phyloP scores from a whole-genome alignment of 371 early-diverging fungal species.

The Apophysomyces elegans region DNA sequence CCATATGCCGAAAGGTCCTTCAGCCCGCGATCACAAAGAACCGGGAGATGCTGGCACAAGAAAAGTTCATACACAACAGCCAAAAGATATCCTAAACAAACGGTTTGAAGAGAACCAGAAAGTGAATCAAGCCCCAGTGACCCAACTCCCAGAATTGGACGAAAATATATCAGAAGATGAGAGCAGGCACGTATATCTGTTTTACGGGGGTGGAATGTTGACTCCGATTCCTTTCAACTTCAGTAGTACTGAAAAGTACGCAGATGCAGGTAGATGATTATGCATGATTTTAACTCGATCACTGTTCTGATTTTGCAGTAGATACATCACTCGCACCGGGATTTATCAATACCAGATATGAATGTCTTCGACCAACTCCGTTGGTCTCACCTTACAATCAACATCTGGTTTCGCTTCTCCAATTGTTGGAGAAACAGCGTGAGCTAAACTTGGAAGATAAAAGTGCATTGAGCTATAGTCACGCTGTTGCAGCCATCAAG shows the following conservation, averaged over 20 bases:
- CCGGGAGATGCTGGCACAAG: background rate
- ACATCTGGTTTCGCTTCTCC: slow-evolving; percentile 38
- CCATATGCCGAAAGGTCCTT: background rate
- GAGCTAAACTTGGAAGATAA: slow-evolving; percentile 38
- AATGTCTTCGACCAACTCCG: slow-evolving; percentile 53
- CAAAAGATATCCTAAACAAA: slow-evolving; percentile 17
- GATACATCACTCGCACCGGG: slow-evolving; percentile 32
- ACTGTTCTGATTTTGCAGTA: background rate
- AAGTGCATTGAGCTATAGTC: slow-evolving; percentile 50
- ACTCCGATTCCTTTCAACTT: background rate
- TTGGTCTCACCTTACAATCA: slow-evolving; percentile 38
- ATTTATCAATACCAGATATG: slow-evolving; percentile 46
- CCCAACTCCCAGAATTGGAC: background rate
- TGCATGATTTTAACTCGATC: background rate
- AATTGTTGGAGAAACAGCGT: slow-evolving; percentile 43
- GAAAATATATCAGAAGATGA: background rate
- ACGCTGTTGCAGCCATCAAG: slow-evolving; percentile 55
- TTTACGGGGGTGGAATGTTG: no score
- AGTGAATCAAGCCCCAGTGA: slow-evolving; percentile 7
- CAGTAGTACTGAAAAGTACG: background rate
- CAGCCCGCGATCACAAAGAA: background rate
- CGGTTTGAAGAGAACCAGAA: slow-evolving; percentile 12
- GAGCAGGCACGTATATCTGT: no score
- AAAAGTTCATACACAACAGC: slow-evolving; percentile 1
- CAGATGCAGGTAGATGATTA: background rate